Evolutionary conservation across 2,329 filamentous ascomycete species (phyloP).

Genomic region (Trichophyton benhamiae): DNA sequence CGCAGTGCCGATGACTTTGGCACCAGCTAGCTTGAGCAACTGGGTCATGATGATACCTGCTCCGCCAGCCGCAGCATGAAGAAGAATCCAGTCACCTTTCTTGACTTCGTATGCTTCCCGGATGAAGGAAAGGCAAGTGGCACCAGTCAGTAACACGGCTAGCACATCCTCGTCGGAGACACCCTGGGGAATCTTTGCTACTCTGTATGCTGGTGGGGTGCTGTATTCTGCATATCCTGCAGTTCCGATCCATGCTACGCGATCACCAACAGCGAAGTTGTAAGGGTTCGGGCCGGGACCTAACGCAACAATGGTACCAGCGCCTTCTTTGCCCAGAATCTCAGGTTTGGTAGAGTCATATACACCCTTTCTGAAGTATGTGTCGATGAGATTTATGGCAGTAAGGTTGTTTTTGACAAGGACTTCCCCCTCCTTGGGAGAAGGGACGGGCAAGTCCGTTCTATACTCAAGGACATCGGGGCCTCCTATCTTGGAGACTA

Average conservation of each 20-base stretch:
- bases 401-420: slow-evolving; percentile 69
- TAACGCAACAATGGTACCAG: slow-evolving; percentile 55
- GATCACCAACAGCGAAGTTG: slow-evolving; percentile 52
- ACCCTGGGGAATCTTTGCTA: slow-evolving; percentile 51
- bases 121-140: slow-evolving; percentile 70
- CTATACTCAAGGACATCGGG: slow-evolving; percentile 60
- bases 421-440: slow-evolving; percentile 55
- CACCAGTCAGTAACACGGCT: slow-evolving; percentile 62
- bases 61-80: slow-evolving; percentile 72
- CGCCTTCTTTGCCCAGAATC: slow-evolving; percentile 67
- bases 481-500: slow-evolving; percentile 60
- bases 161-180: slow-evolving; percentile 52
- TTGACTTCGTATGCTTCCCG: slow-evolving; percentile 60
- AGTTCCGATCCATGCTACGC: slow-evolving; percentile 56
- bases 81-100: slow-evolving; percentile 65
- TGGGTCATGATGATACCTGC: slow-evolving; percentile 66
- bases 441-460: slow-evolving; percentile 58
- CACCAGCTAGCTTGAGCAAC: slow-evolving; percentile 59
- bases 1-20: slow-evolving; percentile 67
- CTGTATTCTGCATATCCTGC: slow-evolving; percentile 50
- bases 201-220: slow-evolving; percentile 37
- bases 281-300: slow-evolving; percentile 41
- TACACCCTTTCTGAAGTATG: slow-evolving; percentile 75
- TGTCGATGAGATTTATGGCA: slow-evolving; percentile 85
- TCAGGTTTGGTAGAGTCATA: slow-evolving; percentile 62